Conservation (phyloP, 2,329 filamentous ascomycete species). For the Colletotrichum sp. region DNA sequence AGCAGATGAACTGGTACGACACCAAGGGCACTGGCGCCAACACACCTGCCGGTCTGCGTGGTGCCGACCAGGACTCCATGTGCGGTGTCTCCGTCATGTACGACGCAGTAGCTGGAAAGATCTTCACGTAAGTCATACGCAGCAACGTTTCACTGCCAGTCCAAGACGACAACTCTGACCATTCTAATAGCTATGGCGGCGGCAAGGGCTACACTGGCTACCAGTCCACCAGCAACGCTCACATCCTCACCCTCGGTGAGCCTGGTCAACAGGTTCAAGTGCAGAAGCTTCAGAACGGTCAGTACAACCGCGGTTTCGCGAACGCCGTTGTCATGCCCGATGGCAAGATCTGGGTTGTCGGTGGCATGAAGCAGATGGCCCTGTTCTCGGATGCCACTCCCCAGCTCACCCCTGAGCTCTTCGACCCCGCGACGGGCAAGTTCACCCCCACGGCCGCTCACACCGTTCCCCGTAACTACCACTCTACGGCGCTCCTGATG, state of each 20-base stretch:
- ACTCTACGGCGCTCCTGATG: slow-evolving; percentile 52
- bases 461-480: slow-evolving; percentile 50
- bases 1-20: slow-evolving; percentile 61
- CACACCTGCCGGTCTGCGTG: slow-evolving; percentile 46
- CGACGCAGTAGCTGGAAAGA: slow-evolving; percentile 62
- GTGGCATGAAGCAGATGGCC: slow-evolving; percentile 45
- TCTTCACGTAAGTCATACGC: slow-evolving; percentile 40
- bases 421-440: slow-evolving; percentile 36
- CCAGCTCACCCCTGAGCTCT: slow-evolving; percentile 49
- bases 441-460: slow-evolving; percentile 29
- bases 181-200: slow-evolving; percentile 43
- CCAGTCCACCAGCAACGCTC: slow-evolving; percentile 46
- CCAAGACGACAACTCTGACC: not conserved
- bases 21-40: slow-evolving; percentile 45
- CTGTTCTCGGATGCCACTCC: slow-evolving; percentile 49
- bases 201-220: slow-evolving; percentile 46
- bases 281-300: not conserved
- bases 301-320: slow-evolving; percentile 43
- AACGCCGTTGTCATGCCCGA: slow-evolving; percentile 52
- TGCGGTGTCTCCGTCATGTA: slow-evolving; percentile 62
- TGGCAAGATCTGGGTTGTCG: slow-evolving; percentile 49
- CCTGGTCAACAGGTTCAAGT: slow-evolving; percentile 18
- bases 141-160: not conserved
- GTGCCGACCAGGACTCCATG: slow-evolving; percentile 53
- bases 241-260: slow-evolving; percentile 51